A percentile compares a stretch with the other conserved stretches of the same genome.
phyloP scores from a whole-genome alignment of 139 green algal genomes.

The Dunaliella primolecta region DNA sequence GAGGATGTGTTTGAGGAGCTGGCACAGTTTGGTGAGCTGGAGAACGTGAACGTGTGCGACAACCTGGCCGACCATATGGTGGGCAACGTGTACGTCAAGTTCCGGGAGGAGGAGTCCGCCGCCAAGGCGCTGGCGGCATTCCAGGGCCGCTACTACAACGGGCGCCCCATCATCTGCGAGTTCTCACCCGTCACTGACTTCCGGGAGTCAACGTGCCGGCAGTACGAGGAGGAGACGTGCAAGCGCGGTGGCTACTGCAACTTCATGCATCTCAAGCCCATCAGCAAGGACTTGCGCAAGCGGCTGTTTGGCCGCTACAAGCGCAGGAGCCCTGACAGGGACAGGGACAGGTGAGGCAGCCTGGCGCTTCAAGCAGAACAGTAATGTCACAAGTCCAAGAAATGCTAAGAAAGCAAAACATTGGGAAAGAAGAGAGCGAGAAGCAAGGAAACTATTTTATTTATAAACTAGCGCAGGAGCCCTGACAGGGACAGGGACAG shows the following conservation, averaged over 20 bases:
- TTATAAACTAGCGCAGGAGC: slow-evolving; percentile 49
- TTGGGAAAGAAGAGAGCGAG: neutral
- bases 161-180: slow-evolving; percentile 86
- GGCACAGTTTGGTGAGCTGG: slow-evolving; percentile 85
- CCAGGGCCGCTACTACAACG: slow-evolving; percentile 82
- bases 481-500: slow-evolving; percentile 14
- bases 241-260: slow-evolving; percentile 97
- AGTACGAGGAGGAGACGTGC: slow-evolving; percentile 98
- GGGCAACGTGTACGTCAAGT: slow-evolving; percentile 95
- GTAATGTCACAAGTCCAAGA: too few species aligned
- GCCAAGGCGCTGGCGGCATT: slow-evolving; percentile 63
- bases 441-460: neutral
- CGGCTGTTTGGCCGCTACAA: slow-evolving; percentile 83
- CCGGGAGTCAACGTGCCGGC: slow-evolving; percentile 87
- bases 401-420: slow-evolving; percentile 21
- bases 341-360: slow-evolving; percentile 24
- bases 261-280: slow-evolving; percentile 98
- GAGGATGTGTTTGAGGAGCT: slow-evolving; percentile 99
- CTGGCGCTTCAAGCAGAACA: too few species aligned
- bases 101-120: slow-evolving; percentile 83
- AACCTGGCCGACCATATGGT: slow-evolving; percentile 97
- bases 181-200: slow-evolving; percentile 99
- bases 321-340: slow-evolving; percentile 22
- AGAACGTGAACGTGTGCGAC: slow-evolving; percentile 97
- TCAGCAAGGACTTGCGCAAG: slow-evolving; percentile 76